These are phyloP conservation scores for Leishmania turanica DNA, from an alignment of 208 protist genomes.

Conservation along the genomic window DNA sequence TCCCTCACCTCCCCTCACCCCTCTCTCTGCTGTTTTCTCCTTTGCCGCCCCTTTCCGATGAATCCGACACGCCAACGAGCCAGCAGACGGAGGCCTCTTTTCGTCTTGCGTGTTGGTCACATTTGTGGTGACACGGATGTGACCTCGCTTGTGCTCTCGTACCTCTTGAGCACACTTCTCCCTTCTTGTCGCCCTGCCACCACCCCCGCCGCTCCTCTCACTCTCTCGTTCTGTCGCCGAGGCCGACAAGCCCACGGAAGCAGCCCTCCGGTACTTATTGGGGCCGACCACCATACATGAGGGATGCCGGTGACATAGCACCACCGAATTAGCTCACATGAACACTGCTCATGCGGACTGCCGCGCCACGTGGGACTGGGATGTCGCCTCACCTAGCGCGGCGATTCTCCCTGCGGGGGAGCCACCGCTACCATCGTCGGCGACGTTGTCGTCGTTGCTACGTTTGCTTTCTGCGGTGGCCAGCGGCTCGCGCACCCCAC, in stretches of 20 bases:
- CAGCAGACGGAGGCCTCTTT: neutral
- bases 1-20: too few relatives aligned
- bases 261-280: neutral
- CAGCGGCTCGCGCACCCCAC: neutral
- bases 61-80: too few relatives aligned
- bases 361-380: neutral
- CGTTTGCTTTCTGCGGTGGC: neutral
- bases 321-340: neutral
- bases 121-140: neutral
- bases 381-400: neutral
- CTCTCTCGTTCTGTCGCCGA: neutral
- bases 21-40: neutral
- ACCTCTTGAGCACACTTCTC: neutral
- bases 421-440: neutral
- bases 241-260: neutral
- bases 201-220: neutral
- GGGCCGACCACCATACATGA: neutral
- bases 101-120: neutral
- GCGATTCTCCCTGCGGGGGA: neutral
- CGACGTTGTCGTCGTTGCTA: neutral
- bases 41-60: neutral
- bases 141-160: neutral
- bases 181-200: neutral
- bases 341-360: neutral
- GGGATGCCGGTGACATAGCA: neutral